These are phyloP conservation scores for Malus asiatica DNA, from an alignment of 306 rosid genomes.

Conservation along the genomic window DNA sequence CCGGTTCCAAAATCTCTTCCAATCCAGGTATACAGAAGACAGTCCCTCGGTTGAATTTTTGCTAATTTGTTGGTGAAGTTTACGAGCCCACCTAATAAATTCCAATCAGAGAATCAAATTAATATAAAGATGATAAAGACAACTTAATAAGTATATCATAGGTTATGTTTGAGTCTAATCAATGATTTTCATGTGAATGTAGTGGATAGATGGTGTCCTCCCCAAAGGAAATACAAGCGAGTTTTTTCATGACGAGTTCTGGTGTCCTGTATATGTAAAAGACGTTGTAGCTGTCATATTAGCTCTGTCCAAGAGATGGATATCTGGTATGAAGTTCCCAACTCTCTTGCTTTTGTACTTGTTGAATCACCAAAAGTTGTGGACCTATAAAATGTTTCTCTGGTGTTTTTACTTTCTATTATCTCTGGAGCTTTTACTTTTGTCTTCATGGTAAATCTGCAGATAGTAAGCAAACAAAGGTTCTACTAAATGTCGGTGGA, in stretches of 20 bases:
- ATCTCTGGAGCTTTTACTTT: slow-evolving; percentile 3
- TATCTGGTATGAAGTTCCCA: slow-evolving; percentile 50
- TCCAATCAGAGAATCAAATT: not conserved
- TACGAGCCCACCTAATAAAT: not conserved
- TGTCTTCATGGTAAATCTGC: slow-evolving; percentile 14
- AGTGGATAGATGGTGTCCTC: slow-evolving; percentile 81
- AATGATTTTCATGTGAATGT: slow-evolving; percentile 24
- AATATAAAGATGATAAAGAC: not conserved
- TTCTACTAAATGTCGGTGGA: slow-evolving; percentile 81
- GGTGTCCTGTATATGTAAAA: slow-evolving; percentile 82
- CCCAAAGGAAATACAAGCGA: slow-evolving; percentile 49
- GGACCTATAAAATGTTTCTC: not conserved
- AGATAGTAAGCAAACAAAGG: slow-evolving; percentile 63
- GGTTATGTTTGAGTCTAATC: not conserved
- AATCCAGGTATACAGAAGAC: no score
- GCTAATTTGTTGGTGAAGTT: not conserved
- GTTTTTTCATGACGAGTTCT: slow-evolving; percentile 83
- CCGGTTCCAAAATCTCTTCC: slow-evolving; percentile 43
- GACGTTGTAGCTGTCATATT: slow-evolving; percentile 56
- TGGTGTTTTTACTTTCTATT: not conserved
- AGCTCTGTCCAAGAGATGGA: slow-evolving; percentile 56
- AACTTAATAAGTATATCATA: not conserved
- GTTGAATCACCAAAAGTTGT: not conserved
- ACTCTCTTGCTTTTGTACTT: not conserved
- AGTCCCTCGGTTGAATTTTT: slow-evolving; percentile 1